Percentiles rank a stretch among this genome's conserved stretches.
phyloP scores from a whole-genome alignment of 257 asterid genomes.

The Osmanthus fragrans region DNA sequence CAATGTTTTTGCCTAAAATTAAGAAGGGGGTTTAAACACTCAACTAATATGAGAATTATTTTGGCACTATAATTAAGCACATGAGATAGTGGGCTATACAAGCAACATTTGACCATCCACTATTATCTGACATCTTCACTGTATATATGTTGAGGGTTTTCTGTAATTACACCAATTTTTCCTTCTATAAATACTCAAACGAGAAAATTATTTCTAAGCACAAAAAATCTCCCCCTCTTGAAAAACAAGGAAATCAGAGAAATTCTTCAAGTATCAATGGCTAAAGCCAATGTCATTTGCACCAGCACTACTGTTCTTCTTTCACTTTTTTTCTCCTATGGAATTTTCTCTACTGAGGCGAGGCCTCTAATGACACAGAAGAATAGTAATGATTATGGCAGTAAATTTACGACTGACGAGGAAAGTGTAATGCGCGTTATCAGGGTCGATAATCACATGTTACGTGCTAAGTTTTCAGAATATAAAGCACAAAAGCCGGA shows the following conservation, averaged over 20 bases:
- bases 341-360: constrained; percentile 19
- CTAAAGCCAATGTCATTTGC: constrained; percentile 19
- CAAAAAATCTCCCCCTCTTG: background rate
- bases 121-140: background rate
- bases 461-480: background rate
- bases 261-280: constrained; percentile 21
- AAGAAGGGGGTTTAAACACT: background rate
- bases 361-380: constrained; percentile 14
- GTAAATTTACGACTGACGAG: background rate
- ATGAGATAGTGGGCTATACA: background rate
- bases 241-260: background rate
- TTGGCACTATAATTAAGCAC: background rate
- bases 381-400: constrained; percentile 4
- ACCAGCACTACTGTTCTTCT: constrained; percentile 4
- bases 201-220: background rate
- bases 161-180: constrained; percentile 1
- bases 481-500: background rate
- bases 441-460: background rate
- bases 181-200: constrained; percentile 31
- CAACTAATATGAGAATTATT: background rate
- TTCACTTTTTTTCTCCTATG: constrained; percentile 22
- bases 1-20: background rate
- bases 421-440: background rate
- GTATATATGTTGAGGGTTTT: background rate
- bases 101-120: constrained; percentile 19